Percentiles rank a stretch among this genome's conserved stretches.
Conservation (phyloP, 2,329 filamentous ascomycete species). For the Cladosporium sp. region DNA sequence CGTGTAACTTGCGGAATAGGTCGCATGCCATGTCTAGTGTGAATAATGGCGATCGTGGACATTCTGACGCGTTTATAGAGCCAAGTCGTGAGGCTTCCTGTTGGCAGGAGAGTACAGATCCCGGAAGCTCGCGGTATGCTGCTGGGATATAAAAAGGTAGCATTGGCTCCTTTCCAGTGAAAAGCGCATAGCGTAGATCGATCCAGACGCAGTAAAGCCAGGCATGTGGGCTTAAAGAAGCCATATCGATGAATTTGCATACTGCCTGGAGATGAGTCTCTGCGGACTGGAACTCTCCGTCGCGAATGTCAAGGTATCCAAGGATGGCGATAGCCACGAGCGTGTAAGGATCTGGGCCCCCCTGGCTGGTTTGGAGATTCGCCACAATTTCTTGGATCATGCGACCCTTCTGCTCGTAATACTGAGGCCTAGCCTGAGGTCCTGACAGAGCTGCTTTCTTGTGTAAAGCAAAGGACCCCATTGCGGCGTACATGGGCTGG, state of each 20-base stretch:
- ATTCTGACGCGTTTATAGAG: not conserved
- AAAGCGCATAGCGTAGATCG: not conserved
- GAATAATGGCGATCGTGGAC: not conserved
- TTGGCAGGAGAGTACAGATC: not conserved
- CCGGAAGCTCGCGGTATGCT: not conserved
- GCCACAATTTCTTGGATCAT: not conserved
- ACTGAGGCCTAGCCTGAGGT: not conserved
- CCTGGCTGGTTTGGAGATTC: not conserved
- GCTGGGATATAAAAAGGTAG: not conserved
- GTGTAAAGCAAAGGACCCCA: not conserved
- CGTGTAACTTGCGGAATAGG: not conserved
- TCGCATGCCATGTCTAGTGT: not conserved
- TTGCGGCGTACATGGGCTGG: not conserved
- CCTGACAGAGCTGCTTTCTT: not conserved
- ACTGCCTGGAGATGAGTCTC: not conserved
- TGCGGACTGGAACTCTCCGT: not conserved
- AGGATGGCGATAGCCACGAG: slow-evolving; percentile 2
- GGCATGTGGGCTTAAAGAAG: not conserved
- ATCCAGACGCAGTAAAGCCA: slow-evolving; percentile 6
- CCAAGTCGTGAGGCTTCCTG: not conserved
- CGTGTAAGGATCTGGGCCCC: not conserved
- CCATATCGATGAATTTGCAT: not conserved
- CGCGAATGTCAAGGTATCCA: slow-evolving; percentile 1
- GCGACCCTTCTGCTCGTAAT: not conserved
- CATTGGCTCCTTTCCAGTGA: not conserved